Evolutionary conservation across 768 basidiomycete genomes (phyloP), one percentile per base, ranked within the genome.

Genomic region (Suillus clintonianus): DNA sequence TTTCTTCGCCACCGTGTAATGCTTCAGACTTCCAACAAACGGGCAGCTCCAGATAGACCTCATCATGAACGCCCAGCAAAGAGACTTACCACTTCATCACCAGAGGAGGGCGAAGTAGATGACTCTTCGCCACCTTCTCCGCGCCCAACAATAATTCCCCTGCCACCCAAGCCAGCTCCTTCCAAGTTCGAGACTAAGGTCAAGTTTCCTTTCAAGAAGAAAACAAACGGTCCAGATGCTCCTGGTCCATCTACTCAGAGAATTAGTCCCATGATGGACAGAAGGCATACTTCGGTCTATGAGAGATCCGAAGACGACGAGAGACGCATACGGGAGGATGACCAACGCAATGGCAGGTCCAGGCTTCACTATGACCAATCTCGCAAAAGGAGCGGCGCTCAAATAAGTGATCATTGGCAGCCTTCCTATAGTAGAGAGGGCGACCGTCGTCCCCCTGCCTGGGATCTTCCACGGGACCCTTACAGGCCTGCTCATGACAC

Each of bases 21-120:
- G 63, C 37, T 59, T 42, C 61, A 65, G 55, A 68, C 63, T 39
- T 66, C 79, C 30, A 67, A 74, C 57, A 92, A 92, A 78, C 83
- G 91, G 63, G 78, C 77, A 60, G 86, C 87, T 34, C 86, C 87
- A 42, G 73, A 76, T 55, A 85, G 87, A 15, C 81, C 85, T 53
- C 77, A 78, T 2, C 76, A 80, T 63, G 74, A 77, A 43, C 81
- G 89, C 58, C 81, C 84, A 11, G 42, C 74, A 6, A 92, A 92
- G 71, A 82, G 89, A 50, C 78, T 72, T 22, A 79, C 81, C 10
- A 82, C 88, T 3, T 89, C 77, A 1, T 82, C 90, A 1, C 91
- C 91, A 57, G 92, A 94, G 75, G 92, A 94, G 72, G 92, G 92
- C 64, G 92, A 94, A 69, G 78, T 94, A 56, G 90, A 91, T 76